A percentile compares a stretch with the other conserved stretches of the same genome.
Conservation (phyloP, 768 basidiomycete species). For the Boletus rufocinnamomeus region DNA sequence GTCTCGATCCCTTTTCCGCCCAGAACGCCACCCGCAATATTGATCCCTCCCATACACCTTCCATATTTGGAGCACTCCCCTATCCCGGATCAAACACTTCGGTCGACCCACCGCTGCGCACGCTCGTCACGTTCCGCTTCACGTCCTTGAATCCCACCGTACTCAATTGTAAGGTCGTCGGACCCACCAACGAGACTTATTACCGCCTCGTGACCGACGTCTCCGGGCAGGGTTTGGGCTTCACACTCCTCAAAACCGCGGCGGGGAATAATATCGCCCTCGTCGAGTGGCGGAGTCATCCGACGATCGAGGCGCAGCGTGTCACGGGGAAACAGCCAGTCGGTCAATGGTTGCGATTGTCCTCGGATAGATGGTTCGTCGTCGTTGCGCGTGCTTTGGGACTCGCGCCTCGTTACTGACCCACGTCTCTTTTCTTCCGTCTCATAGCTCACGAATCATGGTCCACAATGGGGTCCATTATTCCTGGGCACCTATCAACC, state of each 20-base stretch:
- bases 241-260: conserved; percentile 54
- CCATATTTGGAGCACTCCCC: conserved; percentile 65
- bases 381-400: neutral
- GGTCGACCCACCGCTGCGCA: conserved; percentile 30
- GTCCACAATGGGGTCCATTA: conserved; percentile 50
- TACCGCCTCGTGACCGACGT: conserved; percentile 53
- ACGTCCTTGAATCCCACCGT: conserved; percentile 51
- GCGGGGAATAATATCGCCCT: conserved; percentile 51
- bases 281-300: conserved; percentile 55
- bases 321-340: conserved; percentile 50
- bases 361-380: conserved; percentile 47
- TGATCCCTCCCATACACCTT: conserved; percentile 36
- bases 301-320: conserved; percentile 55
- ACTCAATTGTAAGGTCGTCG: conserved; percentile 56
- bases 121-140: conserved; percentile 49
- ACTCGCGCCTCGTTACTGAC: neutral
- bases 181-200: conserved; percentile 47
- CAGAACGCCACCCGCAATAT: conserved; percentile 23
- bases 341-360: conserved; percentile 56
- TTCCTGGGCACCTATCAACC: conserved; percentile 56
- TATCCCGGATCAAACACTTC: conserved; percentile 41
- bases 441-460: conserved; percentile 49
- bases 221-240: conserved; percentile 49
- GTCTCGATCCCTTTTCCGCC: conserved; percentile 31
- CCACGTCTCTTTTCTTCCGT: neutral